Base-by-base conservation (phyloP, 768 basidiomycete genomes). In the Xerocomellus intermedius region DNA sequence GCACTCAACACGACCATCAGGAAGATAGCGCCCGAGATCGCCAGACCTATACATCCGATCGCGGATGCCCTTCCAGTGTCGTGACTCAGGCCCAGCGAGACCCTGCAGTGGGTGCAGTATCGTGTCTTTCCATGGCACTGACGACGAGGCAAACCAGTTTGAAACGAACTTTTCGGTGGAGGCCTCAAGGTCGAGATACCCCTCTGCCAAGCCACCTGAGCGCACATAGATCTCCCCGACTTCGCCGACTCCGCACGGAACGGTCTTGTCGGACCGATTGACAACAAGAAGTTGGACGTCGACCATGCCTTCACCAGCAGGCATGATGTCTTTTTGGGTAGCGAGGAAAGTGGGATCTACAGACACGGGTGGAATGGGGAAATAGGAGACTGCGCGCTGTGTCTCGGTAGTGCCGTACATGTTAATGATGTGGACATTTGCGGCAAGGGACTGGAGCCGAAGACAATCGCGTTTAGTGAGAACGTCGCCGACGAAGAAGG, bases 331-430 rank as follows among this genome's bases (percentile, higher is more conserved):
- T 74, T 99, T 99, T 69, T 95, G 91, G 2, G 86, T 93, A 22
- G 87, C 83, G 39, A 98, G 81, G 82, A 97, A 98, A 2, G 94
- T 94, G 1, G 87, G 81, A 66, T 98, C 94, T 52, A 80, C 79
- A 8, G 86, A 76, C 9, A 96, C 82, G 49, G 90, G 82, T 2
- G 96, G 94, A 62, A 98, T 93, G 21, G 86, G 81, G 68, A 95
- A 98, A 75, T 98, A 98, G 21, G 95, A 98, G 10, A 99, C 97
- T 2, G 97, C 97, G 49, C 97, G 91, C 70, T 99, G 97, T 8
- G 97, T 98, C 74, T 99, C 97, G 21, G 97, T 99, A 8, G 97
- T 98, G 16, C 97, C 97, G 71, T 98, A 99, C 97, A 99, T 99
- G 79, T 99, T 99, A 73, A 98, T 87, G 68, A 99, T 98, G 33